Evolutionary conservation across 495 filamentous ascomycete species (phyloP), one percentile per base, ranked within the genome.

Genomic region (Hyaloscypha hepaticicola): DNA sequence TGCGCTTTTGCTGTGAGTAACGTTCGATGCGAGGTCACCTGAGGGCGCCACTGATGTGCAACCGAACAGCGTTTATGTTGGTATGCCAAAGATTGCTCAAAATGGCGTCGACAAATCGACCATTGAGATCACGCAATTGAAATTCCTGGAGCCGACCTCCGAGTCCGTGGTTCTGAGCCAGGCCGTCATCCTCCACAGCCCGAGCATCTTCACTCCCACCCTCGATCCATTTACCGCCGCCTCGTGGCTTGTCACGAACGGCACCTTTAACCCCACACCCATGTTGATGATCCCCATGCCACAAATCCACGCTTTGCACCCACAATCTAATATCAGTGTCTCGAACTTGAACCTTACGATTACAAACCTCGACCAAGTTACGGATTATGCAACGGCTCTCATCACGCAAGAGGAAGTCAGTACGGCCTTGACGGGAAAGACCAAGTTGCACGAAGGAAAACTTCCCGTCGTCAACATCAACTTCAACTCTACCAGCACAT

Each of bases 61-160:
- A 61, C 5, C 19, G n/a, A 21, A 8, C 72, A 94, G 90, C 48
- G 73, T 92, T 56, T 88, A 88, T 66, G 89, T 92, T 63, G 90
- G 74, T 5, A 87, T 90, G 49, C 90, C 90, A 56, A 81, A 83
- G 59, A 90, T 91, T 61, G 88, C 90, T 25, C 89, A 93, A 72
- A 41, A 77, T 52, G 85, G 86, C 71, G 79, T 93, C 64, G 83
- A 90, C 68, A 74, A 84, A 24, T 87, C 90, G 22, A 82, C 78
- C 19, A 79, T 93, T 51, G 77, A 78, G 26, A 75, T 93, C 69
- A 80, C 80, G 19, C 71, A 76, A 56, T 82, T 92, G 69, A 55
- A 77, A 12, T 78, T 92, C 72, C 80, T 79, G 52, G 74, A 88
- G 31, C 88, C 89, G 3, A 77, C 82, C 28, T 74, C 85, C 7